Evolutionary conservation across 164 flowering plant species (phyloP).

Genomic region (Macadamia tetraphylla): DNA sequence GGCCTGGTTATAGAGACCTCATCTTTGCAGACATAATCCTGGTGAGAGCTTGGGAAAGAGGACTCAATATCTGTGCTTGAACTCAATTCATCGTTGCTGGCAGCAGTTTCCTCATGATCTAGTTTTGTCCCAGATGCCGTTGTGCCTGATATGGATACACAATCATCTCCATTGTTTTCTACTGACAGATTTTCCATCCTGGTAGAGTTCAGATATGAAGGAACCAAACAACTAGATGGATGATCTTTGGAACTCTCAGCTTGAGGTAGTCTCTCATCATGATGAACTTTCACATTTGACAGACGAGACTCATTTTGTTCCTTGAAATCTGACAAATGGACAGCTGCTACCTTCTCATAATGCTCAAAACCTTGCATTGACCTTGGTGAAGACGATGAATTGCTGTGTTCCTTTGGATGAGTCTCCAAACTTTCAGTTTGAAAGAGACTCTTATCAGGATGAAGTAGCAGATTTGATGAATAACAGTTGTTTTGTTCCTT

Average conservation of each 20-base stretch:
- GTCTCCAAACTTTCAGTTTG: too few species aligned
- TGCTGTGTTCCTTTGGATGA: background rate
- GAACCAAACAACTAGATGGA: constrained; percentile 17
- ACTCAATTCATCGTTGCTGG: constrained; percentile 24
- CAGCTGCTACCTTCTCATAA: constrained; percentile 21
- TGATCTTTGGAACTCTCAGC: constrained; percentile 26
- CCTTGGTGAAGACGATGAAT: background rate
- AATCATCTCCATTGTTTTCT: constrained; percentile 24
- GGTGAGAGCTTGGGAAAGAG: constrained; percentile 25
- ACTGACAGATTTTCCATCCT: constrained; percentile 19
- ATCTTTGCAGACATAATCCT: constrained; percentile 23
- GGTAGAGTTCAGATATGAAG: constrained; percentile 27
- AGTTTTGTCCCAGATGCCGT: constrained; percentile 15
- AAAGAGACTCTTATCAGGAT: too few species aligned
- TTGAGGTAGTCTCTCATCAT: constrained; percentile 22
- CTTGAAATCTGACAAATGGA: constrained; percentile 10
- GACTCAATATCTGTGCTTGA: constrained; percentile 20
- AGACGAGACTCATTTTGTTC: constrained; percentile 17
- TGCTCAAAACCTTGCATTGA: constrained; percentile 18
- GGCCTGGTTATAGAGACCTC: constrained; percentile 24
- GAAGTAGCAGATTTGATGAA: too few species aligned
- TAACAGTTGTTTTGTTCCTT: too few species aligned
- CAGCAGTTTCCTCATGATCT: constrained; percentile 24
- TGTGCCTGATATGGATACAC: constrained; percentile 21
- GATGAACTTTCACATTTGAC: constrained; percentile 3